Percentiles rank a stretch among this genome's conserved stretches.
These are phyloP conservation scores for Przewalskia tangutica DNA, from an alignment of 257 asterid species.

Conservation along the genomic window DNA sequence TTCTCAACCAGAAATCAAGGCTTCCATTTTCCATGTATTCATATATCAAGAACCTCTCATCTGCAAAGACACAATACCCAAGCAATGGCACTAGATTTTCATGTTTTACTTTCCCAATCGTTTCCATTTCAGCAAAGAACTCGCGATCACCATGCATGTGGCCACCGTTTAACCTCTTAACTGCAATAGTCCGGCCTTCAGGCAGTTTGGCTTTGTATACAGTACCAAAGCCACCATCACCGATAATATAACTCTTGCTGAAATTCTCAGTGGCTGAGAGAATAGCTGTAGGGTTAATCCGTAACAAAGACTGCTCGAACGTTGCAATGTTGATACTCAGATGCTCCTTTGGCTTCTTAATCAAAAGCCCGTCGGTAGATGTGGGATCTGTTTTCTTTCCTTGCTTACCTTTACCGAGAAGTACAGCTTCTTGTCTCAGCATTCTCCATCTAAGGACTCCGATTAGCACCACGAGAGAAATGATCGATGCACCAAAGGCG, in stretches of 20 bases:
- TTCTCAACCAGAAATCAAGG: constrained; percentile 61
- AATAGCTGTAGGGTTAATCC: constrained; percentile 51
- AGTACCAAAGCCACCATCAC: constrained; percentile 75
- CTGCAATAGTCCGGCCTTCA: constrained; percentile 41
- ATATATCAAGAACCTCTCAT: constrained; percentile 57
- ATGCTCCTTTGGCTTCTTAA: constrained; percentile 50
- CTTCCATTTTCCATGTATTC: constrained; percentile 86
- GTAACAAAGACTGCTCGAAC: constrained; percentile 49
- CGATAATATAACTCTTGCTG: constrained; percentile 54
- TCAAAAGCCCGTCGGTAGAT: constrained; percentile 31
- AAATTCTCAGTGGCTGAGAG: constrained; percentile 64
- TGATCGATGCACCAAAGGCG: constrained; percentile 19
- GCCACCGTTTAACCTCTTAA: constrained; percentile 60
- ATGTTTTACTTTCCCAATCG: constrained; percentile 69
- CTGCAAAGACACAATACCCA: constrained; percentile 56
- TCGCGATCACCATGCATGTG: constrained; percentile 58
- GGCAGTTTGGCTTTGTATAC: constrained; percentile 54
- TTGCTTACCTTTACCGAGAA: constrained; percentile 22
- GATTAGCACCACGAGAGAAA: constrained; percentile 23
- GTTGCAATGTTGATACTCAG: constrained; percentile 74
- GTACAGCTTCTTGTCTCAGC: constrained; percentile 11
- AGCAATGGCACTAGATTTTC: constrained; percentile 54
- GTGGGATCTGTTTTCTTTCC: constrained; percentile 25
- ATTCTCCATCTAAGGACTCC: constrained; percentile 31
- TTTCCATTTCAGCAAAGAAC: constrained; percentile 76